Evolutionary conservation across 768 basidiomycete genomes (phyloP).

Genomic region (Trametes elegans): DNA sequence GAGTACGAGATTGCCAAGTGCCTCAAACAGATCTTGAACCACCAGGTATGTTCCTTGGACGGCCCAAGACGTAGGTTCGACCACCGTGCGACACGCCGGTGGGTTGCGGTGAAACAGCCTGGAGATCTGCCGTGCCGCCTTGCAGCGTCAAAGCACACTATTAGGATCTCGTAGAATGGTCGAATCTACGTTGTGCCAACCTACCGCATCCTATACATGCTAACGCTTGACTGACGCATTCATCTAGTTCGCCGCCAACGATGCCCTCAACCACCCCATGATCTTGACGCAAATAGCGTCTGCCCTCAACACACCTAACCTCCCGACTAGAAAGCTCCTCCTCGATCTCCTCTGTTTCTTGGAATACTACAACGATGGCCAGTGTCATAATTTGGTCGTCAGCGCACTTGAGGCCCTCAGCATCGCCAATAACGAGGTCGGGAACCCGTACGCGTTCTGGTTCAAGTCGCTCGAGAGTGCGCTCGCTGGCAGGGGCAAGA

Average conservation of each 20-base stretch:
- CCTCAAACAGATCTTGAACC: conserved; percentile 78
- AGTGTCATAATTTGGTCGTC: conserved; percentile 65
- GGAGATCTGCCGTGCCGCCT: no score
- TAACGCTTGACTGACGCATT: no score
- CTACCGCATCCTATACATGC: conserved; percentile 5
- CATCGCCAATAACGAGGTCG: conserved; percentile 54
- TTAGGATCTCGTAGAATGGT: no score
- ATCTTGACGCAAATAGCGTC: conserved; percentile 80
- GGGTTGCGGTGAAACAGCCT: no score
- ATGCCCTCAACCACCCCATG: conserved; percentile 69
- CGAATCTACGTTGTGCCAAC: no score
- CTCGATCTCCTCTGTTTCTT: conserved; percentile 79
- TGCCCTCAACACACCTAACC: conserved; percentile 77
- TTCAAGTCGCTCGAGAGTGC: conserved; percentile 77
- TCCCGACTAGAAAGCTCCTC: conserved; percentile 74
- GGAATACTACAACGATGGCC: conserved; percentile 60
- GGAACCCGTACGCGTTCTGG: conserved; percentile 79
- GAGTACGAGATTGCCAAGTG: conserved; percentile 92
- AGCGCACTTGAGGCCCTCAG: conserved; percentile 75
- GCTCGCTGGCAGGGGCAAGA: conserved; percentile 82
- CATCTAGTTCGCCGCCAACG: conserved; percentile 61
- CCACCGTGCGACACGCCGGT: no score
- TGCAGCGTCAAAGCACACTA: no score
- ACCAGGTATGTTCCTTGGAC: conserved; percentile 43
- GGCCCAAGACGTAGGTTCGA: no score